A percentile compares a stretch with the other conserved stretches of the same genome.
phyloP scores from a whole-genome alignment of 2,329 filamentous ascomycete genomes.

The Colletotrichum sp. region DNA sequence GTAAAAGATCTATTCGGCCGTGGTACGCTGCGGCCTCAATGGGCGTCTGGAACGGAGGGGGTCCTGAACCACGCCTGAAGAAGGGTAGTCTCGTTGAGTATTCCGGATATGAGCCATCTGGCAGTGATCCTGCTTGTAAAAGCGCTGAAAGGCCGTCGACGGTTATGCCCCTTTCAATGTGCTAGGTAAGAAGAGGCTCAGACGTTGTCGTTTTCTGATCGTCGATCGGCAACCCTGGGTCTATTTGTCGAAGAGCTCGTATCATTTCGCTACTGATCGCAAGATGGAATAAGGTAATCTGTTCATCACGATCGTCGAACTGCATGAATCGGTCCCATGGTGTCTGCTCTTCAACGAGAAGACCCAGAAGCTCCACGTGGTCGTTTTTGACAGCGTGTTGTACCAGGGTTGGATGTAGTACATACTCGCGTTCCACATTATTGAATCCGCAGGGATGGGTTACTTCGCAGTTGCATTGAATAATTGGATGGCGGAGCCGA shows the following conservation, averaged over 20 bases:
- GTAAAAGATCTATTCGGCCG: neutral
- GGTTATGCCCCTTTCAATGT: neutral
- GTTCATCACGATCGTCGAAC: neutral
- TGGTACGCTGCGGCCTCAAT: neutral
- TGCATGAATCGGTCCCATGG: neutral
- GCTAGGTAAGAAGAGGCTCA: neutral
- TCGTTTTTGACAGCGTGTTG: neutral
- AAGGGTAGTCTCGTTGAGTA: neutral
- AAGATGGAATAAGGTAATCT: neutral
- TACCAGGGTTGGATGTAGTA: neutral
- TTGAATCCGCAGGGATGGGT: neutral
- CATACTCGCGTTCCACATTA: rapidly evolving
- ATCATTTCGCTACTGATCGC: neutral
- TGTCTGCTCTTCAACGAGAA: neutral
- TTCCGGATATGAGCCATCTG: neutral
- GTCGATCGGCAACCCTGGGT: neutral
- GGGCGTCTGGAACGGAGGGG: neutral
- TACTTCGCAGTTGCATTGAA: neutral
- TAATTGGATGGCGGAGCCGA: neutral
- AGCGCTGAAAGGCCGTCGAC: neutral
- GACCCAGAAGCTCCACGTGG: neutral
- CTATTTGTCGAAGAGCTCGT: neutral
- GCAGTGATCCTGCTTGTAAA: neutral
- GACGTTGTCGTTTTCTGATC: neutral
- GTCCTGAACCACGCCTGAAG: neutral